phyloP scores from a whole-genome alignment of 768 basidiomycete genomes.

The Grammothele lineata region DNA sequence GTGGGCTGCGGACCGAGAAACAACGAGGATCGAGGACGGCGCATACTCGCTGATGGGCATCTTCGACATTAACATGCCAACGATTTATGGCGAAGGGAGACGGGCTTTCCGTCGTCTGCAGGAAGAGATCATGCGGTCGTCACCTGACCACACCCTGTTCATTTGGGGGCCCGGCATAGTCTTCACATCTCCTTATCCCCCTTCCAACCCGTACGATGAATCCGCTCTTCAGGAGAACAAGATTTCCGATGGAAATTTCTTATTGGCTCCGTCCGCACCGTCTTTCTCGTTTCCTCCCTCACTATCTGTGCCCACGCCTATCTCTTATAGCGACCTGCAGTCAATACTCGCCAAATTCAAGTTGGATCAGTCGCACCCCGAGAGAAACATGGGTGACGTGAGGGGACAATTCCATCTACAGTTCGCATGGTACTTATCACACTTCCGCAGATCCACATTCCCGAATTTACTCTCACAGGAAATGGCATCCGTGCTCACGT shows the following conservation, averaged over 20 bases:
- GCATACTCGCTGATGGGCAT: constrained; percentile 3
- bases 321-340: too few relatives aligned
- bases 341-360: too few relatives aligned
- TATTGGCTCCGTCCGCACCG: too few relatives aligned
- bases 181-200: too few relatives aligned
- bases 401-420: too few relatives aligned
- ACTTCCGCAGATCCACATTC: neutral
- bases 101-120: neutral
- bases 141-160: neutral
- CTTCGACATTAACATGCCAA: neutral
- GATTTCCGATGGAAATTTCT: too few relatives aligned
- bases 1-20: neutral
- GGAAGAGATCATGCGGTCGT: neutral
- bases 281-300: too few relatives aligned
- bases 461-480: neutral
- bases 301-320: too few relatives aligned
- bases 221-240: neutral
- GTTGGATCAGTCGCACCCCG: too few relatives aligned
- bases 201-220: too few relatives aligned
- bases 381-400: too few relatives aligned
- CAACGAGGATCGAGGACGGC: neutral
- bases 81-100: neutral
- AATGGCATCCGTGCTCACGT: neutral
- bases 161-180: neutral
- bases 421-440: too few relatives aligned